These are phyloP conservation scores for Blastobotrys indianensis DNA, from an alignment of 1,139 yeast species.

Conservation along the genomic window DNA sequence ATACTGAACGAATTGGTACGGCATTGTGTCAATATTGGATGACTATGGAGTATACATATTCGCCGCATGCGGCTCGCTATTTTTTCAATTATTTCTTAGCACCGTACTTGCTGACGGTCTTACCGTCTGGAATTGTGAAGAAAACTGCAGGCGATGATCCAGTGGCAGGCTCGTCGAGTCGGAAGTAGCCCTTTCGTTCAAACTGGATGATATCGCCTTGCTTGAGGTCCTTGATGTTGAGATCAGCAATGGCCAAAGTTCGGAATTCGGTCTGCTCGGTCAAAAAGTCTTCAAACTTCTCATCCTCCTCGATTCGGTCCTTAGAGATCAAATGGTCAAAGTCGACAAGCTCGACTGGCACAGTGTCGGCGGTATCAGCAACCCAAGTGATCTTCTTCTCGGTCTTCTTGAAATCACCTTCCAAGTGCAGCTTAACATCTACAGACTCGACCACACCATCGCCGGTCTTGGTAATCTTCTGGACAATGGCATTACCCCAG, in stretches of 20 bases:
- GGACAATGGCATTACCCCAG: slow-evolving; percentile 93
- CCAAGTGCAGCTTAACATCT: slow-evolving; percentile 80
- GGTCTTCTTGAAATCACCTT: slow-evolving; percentile 96
- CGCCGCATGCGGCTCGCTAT: no score
- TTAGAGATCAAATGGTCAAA: slow-evolving; percentile 94
- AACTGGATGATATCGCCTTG: slow-evolving; percentile 88
- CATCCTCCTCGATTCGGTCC: slow-evolving; percentile 94
- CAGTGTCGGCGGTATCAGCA: slow-evolving; percentile 66
- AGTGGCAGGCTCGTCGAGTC: slow-evolving; percentile 65
- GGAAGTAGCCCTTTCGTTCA: slow-evolving; percentile 95
- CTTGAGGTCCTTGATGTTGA: slow-evolving; percentile 68
- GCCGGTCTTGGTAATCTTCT: slow-evolving; percentile 55
- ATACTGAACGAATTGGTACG: no score
- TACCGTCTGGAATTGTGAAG: slow-evolving; percentile 96
- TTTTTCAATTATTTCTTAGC: slow-evolving; percentile 47
- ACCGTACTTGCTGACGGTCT: slow-evolving; percentile 78
- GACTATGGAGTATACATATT: no score
- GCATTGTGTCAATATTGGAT: no score
- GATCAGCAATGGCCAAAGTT: slow-evolving; percentile 71
- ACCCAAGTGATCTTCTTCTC: slow-evolving; percentile 95
- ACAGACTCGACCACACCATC: slow-evolving; percentile 49
- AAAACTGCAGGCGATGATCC: slow-evolving; percentile 56
- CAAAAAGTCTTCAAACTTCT: slow-evolving; percentile 86
- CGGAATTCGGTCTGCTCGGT: slow-evolving; percentile 87
- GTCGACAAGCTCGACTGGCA: slow-evolving; percentile 74